These are phyloP conservation scores for Podospora pseudoanserina DNA, from an alignment of 495 filamentous ascomycete species.

Conservation along the genomic window DNA sequence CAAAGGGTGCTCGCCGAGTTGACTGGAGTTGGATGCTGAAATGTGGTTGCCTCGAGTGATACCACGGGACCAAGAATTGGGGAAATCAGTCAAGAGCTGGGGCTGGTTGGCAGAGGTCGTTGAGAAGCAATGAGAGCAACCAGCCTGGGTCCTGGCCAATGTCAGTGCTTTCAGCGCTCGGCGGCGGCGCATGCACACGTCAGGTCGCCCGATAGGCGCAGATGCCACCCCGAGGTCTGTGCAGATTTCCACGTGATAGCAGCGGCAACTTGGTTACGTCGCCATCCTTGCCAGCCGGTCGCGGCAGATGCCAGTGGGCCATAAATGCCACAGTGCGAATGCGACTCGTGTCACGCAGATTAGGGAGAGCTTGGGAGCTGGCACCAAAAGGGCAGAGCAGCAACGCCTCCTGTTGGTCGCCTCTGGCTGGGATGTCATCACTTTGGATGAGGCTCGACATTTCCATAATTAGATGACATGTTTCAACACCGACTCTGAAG, in stretches of 20 bases:
- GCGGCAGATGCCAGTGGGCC: conserved; percentile 8
- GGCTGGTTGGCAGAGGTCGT: conserved; percentile 19
- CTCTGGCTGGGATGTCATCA: not conserved
- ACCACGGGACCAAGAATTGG: conserved; percentile 27
- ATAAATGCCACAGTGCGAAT: not conserved
- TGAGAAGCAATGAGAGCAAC: conserved; percentile 17
- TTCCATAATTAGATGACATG: not conserved
- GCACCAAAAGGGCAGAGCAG: no score
- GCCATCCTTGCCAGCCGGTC: conserved; percentile 2
- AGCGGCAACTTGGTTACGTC: conserved; percentile 14
- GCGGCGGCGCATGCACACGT: conserved; percentile 24
- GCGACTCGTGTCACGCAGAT: not conserved
- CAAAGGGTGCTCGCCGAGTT: conserved; percentile 7
- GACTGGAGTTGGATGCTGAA: conserved; percentile 1
- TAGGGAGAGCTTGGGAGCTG: not conserved
- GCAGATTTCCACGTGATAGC: conserved; percentile 26
- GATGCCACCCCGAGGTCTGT: conserved; percentile 20
- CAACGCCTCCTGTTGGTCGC: not conserved
- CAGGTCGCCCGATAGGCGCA: conserved; percentile 23
- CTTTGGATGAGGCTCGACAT: not conserved
- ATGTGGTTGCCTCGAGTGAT: conserved; percentile 14
- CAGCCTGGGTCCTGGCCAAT: conserved; percentile 15
- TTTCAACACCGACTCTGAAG: not conserved
- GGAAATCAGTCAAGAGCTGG: conserved; percentile 12
- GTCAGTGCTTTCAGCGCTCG: conserved; percentile 16